These are phyloP conservation scores for Monilinia aucupariae DNA, from an alignment of 2,329 filamentous ascomycete species.

Conservation along the genomic window DNA sequence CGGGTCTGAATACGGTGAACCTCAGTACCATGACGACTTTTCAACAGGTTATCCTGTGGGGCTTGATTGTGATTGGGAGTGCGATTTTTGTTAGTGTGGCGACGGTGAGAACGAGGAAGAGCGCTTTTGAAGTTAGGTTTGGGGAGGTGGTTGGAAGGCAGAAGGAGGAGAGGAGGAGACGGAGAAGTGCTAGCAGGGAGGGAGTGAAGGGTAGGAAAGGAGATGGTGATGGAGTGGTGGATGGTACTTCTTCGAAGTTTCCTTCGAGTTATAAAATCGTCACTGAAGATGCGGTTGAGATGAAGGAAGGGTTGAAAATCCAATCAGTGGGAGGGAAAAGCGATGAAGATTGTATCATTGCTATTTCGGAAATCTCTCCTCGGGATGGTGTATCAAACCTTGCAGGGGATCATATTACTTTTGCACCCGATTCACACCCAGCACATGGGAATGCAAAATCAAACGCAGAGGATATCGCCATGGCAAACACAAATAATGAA, in stretches of 20 bases:
- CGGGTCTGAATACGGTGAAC: constrained; percentile 63
- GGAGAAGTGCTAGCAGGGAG: background rate
- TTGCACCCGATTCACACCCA: background rate
- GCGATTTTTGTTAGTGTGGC: constrained; percentile 62
- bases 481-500: background rate
- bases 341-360: background rate
- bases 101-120: constrained; percentile 55
- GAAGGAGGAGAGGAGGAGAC: background rate
- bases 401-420: constrained; percentile 7
- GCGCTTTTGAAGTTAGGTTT: constrained; percentile 58
- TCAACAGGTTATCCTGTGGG: constrained; percentile 61
- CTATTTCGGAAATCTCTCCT: constrained; percentile 1
- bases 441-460: background rate
- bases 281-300: background rate
- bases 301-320: background rate
- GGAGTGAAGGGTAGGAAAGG: background rate
- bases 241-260: no score
- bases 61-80: constrained; percentile 61
- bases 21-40: constrained; percentile 59
- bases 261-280: no score
- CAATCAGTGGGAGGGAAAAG: background rate
- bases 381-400: background rate
- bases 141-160: constrained; percentile 27
- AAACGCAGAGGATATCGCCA: background rate
- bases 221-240: background rate